Conservation (phyloP, 768 basidiomycete genomes). For the Lentinus brumalis region DNA sequence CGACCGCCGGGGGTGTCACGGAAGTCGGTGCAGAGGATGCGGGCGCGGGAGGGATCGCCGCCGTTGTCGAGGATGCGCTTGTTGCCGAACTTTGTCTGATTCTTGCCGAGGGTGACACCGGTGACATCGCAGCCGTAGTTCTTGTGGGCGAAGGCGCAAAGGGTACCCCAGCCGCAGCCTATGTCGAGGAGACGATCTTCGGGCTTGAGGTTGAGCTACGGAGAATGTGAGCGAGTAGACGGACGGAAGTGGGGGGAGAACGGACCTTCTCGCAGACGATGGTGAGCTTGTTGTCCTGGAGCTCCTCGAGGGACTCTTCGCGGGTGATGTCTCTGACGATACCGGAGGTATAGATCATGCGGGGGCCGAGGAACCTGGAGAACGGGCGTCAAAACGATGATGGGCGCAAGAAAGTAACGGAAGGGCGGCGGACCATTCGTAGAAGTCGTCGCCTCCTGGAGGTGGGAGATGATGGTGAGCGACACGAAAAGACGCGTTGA, state of each 20-base stretch:
- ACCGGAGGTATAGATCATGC: slow-evolving; percentile 98
- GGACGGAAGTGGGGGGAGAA: neutral
- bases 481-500: slow-evolving; percentile 12
- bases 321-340: slow-evolving; percentile 70
- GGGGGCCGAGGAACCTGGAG: slow-evolving; percentile 85
- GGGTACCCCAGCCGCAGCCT: slow-evolving; percentile 96
- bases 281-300: slow-evolving; percentile 98
- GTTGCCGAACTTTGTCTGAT: slow-evolving; percentile 93
- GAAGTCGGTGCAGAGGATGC: slow-evolving; percentile 92
- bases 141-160: slow-evolving; percentile 92
- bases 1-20: slow-evolving; percentile 81
- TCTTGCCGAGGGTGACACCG: slow-evolving; percentile 88
- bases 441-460: slow-evolving; percentile 92
- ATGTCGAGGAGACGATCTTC: slow-evolving; percentile 83
- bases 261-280: slow-evolving; percentile 84
- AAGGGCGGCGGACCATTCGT: slow-evolving; percentile 62
- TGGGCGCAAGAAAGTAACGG: neutral
- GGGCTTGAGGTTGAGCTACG: slow-evolving; percentile 77
- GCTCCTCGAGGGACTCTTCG: slow-evolving; percentile 84
- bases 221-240: neutral
- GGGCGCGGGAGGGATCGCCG: slow-evolving; percentile 63
- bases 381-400: neutral
- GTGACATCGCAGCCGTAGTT: slow-evolving; percentile 97
- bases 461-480: slow-evolving; percentile 1
- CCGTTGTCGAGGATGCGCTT: slow-evolving; percentile 78